These are phyloP conservation scores for Diaporthe caulivora DNA, from an alignment of 2,329 filamentous ascomycete species.

Conservation along the genomic window DNA sequence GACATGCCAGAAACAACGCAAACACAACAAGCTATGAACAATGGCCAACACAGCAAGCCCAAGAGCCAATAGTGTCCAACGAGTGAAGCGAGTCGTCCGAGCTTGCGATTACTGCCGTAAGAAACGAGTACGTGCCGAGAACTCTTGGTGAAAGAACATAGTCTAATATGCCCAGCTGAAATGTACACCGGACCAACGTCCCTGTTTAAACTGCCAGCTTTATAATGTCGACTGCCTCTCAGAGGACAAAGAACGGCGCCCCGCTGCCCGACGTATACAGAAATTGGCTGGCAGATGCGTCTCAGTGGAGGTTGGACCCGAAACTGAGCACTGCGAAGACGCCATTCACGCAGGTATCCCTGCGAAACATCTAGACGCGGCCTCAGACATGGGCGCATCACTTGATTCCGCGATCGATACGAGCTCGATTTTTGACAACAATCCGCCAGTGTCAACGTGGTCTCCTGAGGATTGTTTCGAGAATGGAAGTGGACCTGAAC, in stretches of 20 bases:
- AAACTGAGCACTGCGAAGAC: not conserved
- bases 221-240: not conserved
- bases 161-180: not conserved
- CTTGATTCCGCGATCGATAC: conserved; percentile 7
- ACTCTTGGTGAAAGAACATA: not conserved
- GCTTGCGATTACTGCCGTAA: conserved; percentile 18
- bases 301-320: not conserved
- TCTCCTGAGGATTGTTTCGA: conserved; percentile 7
- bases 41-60: not conserved
- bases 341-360: not conserved
- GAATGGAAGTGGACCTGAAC: not conserved
- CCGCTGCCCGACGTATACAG: not conserved
- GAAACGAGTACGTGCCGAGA: not conserved
- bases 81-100: conserved; percentile 5
- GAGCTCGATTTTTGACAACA: not conserved
- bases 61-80: not conserved
- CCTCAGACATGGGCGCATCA: not conserved
- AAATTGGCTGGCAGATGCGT: not conserved
- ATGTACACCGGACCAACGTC: conserved; percentile 12
- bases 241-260: conserved; percentile 2
- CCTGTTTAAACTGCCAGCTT: conserved; percentile 9
- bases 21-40: not conserved
- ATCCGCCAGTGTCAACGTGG: not conserved
- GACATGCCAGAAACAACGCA: not conserved
- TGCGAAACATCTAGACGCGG: not conserved